Conservation (phyloP, 495 filamentous ascomycete species). For the Glutinoglossum americanum region DNA sequence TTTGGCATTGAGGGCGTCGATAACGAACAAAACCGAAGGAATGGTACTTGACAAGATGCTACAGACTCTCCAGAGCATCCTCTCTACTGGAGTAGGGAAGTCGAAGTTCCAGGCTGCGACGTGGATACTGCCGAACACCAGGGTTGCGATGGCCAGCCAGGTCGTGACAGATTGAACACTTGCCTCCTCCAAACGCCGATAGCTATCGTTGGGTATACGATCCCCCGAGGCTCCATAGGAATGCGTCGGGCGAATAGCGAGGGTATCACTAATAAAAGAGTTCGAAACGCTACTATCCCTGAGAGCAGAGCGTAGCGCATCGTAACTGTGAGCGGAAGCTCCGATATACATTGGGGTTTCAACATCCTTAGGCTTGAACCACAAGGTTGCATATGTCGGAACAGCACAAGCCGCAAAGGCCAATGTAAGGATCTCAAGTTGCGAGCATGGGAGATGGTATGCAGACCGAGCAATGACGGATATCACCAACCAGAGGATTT, state of each 20-base stretch:
- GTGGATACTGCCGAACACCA: conserved; percentile 10
- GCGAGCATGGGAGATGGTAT: conserved; percentile 10
- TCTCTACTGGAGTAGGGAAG: conserved; percentile 9
- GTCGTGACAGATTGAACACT: not conserved
- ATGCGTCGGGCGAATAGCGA: not conserved
- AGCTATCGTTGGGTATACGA: not conserved
- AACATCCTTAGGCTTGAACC: conserved; percentile 8
- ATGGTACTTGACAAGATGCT: conserved; percentile 1
- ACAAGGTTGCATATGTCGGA: conserved; percentile 12
- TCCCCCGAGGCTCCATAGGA: not conserved
- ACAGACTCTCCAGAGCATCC: conserved; percentile 7
- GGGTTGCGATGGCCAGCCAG: conserved; percentile 4
- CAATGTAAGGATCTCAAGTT: conserved; percentile 20
- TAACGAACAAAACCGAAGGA: conserved; percentile 1
- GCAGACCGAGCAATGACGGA: conserved; percentile 11
- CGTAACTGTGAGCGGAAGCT: not conserved
- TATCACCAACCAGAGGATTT: conserved; percentile 17
- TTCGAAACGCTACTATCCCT: not conserved
- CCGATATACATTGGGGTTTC: not conserved
- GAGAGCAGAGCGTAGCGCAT: not conserved
- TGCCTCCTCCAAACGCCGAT: not conserved
- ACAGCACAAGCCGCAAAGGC: conserved; percentile 19
- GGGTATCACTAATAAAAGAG: not conserved
- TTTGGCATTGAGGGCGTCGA: too few species aligned
- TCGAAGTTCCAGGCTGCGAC: conserved; percentile 9